Base-by-base conservation (phyloP, 1,284 basidiomycete species). In the Coriolopsis trogii region DNA sequence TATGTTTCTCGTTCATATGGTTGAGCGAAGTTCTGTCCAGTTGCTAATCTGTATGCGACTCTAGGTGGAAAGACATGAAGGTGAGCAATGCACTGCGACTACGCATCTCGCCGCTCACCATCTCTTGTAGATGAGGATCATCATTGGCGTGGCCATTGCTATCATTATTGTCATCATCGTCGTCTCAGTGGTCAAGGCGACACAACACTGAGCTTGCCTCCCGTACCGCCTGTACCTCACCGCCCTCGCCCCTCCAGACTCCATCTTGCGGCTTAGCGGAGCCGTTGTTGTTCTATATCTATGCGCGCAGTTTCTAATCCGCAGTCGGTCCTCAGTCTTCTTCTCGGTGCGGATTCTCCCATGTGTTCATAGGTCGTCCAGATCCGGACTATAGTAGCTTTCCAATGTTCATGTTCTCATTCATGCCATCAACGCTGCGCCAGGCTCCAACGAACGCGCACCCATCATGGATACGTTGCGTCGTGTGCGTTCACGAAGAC, bases 41-140 rank as follows among this genome's bases (percentile, higher is more conserved):
- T n/a, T n/a, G 49, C 28, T 54, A 24, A 57, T 49, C 46, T 53
- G 31, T 31, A 33, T 43, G 34, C 40, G 43, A n/a, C 38, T 48
- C 16, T 53, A 93, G 91, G 91, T 95, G 93, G 94, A 95, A 96
- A 72, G 94, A 97, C 73, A 96, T 95, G 91, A 95, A 95, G 85
- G 89, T 88, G 46, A 43, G 79, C 63, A 29, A 30, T 21, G 33
- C 29, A 2, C 36, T 34, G 28, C 9, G 9, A 34, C 21, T 18
- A 30, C 20, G 15, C 29, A 13, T 13, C n/a, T 9, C 16, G n/a
- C 23, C 7, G 3, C 41, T 37, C 26, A 49, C 52, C n/a, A 42
- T 9, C n/a, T 10, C 8, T 16, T 18, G 20, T 23, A 91, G 89
- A 93, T 93, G 91, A 86, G 91, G 70, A 82, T 93, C 70, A 90